Conservation (phyloP, 2,329 filamentous ascomycete genomes). For the Ophiostoma ips region DNA sequence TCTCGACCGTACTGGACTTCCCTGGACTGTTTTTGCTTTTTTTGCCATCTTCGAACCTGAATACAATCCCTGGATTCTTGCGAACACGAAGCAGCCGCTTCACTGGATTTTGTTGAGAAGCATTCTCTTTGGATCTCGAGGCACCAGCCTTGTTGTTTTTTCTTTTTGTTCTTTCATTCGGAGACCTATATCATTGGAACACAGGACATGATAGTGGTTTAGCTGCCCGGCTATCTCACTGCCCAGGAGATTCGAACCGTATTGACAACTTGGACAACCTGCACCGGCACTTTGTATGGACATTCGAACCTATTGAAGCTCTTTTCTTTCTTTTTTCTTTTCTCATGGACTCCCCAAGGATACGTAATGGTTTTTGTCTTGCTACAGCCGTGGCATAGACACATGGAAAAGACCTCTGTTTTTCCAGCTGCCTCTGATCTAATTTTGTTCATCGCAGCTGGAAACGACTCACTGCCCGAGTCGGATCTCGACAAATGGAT, state of each 20-base stretch:
- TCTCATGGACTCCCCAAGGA: background rate
- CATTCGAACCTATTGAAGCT: background rate
- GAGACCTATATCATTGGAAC: conserved; percentile 5
- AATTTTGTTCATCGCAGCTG: background rate
- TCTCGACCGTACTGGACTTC: background rate
- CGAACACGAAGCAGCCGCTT: background rate
- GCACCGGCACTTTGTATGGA: background rate
- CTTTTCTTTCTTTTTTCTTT: no score
- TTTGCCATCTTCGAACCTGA: background rate
- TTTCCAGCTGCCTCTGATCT: background rate
- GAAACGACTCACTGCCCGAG: no score
- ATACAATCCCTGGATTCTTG: background rate
- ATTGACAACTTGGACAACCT: background rate
- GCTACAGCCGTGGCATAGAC: background rate
- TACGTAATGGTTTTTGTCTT: background rate
- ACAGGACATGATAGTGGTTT: conserved; percentile 7
- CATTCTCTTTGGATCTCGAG: background rate
- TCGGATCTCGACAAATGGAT: no score
- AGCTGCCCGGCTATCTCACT: background rate
- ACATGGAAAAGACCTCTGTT: background rate
- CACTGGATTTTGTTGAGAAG: background rate
- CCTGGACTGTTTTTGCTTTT: background rate
- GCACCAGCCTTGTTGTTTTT: background rate
- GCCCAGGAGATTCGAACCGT: background rate
- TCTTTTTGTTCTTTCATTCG: background rate